Conservation (phyloP, 2,329 filamentous ascomycete genomes). For the Ophiostoma sp. region DNA sequence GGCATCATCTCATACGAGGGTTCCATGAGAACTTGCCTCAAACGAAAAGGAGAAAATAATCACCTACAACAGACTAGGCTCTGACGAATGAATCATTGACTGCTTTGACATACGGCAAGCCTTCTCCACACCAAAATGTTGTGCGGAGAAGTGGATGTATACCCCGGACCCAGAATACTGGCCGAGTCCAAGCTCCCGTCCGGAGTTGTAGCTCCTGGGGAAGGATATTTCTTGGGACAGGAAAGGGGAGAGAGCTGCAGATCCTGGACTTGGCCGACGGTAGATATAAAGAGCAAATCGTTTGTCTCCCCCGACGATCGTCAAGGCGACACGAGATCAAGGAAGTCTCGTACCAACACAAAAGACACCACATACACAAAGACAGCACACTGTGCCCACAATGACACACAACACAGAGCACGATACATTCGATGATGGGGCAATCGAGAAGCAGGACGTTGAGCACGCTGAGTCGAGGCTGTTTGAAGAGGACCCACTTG, state of each 20-base stretch:
- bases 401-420: background rate
- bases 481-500: background rate
- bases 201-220: background rate
- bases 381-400: background rate
- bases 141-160: background rate
- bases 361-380: too few species aligned
- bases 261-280: too few species aligned
- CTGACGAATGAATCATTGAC: background rate
- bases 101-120: background rate
- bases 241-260: background rate
- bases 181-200: constrained; percentile 4
- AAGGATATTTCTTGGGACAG: too few species aligned
- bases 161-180: constrained; percentile 9
- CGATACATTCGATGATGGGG: background rate
- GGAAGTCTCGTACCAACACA: too few species aligned
- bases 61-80: too few species aligned
- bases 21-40: too few species aligned
- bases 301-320: background rate
- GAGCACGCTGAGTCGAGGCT: background rate
- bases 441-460: background rate
- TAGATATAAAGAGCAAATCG: background rate
- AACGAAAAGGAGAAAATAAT: too few species aligned
- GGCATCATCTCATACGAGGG: too few species aligned
- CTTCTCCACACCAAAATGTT: background rate
- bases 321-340: too few species aligned